Evolutionary conservation across 148 eudicot genomes (phyloP), one percentile per base, ranked within the genome.

Genomic region (Hydrangea macrophylla): DNA sequence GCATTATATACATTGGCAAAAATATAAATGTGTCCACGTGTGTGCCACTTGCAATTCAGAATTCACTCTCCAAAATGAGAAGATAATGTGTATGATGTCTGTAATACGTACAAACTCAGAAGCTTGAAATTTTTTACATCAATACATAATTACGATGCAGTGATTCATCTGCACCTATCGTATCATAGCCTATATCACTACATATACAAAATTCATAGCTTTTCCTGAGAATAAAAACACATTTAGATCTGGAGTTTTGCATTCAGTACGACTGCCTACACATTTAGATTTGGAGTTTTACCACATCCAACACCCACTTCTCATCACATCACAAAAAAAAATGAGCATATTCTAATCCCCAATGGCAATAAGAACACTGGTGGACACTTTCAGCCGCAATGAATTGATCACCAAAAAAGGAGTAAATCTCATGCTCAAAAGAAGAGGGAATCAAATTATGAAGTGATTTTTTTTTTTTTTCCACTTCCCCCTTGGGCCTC

Each of bases 401-500:
- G 23, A 53, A 65, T 23, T 36, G 36, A 23, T 55, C 0, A 33
- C 31, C 40, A 54, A 53, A 2, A 11, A 31, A 67, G 17, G 40
- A 45, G 13, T n/a, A 44, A 44, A 27, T 27, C 55, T n/a, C n/a
- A n/a, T n/a, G n/a, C n/a, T n/a, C n/a, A n/a, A n/a, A n/a, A n/a
- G n/a, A n/a, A n/a, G n/a, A 45, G n/a, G 10, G 36, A 33, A 35
- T 35, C 60, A 3, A 35, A 33, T 53, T 42, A 31, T n/a, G 9
- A 24, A 53, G 45, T 18, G 10, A n/a, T 8, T 12, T 35, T 22
- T 54, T 13, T 18, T 17, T n/a, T 8, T 12, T 35, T 22, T 54
- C 20, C 2, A 20, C 11, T 60, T 70, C 62, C 37, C 17, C 61
- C 57, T 30, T 42, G 56, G 37, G 39, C 22, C 56, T 58, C 27